Evolutionary conservation across 345 rosid genomes (phyloP), one percentile per base, ranked within the genome.

Genomic region (Murraya koenigii): DNA sequence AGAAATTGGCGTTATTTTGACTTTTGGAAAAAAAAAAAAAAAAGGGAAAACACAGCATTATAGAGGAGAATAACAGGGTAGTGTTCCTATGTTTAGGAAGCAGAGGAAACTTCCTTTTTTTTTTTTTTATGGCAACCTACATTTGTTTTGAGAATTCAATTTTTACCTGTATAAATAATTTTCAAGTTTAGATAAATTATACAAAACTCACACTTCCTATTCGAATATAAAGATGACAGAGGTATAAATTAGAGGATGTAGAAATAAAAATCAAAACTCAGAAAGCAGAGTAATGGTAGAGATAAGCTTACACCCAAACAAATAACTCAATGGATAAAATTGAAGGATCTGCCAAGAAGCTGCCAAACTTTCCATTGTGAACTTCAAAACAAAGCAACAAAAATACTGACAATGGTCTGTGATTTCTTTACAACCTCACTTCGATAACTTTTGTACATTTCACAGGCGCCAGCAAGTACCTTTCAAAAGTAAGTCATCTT

Each of bases 401-500:
- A 22, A 44, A 44, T 62, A 20, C 30, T 26, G 39, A 10, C 59
- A 28, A 62, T 59, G 30, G 63, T 19, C 35, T 62, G 22, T 25
- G 47, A 62, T 19, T 74, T 74, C 69, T 62, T 30, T 5, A 44
- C 30, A 47, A 11, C 32, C 17, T 28, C 75, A 38, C 69, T 28
- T 44, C 47, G 59, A 22, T 65, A 59, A 47, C 72, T 35, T 66
- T 82, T 47, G 65, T 75, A 66, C 75, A 66, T 20, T 30, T 61
- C 26, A 62, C 49, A 33, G 5, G 28, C 71, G 71, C 19, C 47
- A 60, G 19, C 20, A 47, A 3, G 23, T 26, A 32, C 7, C 66
- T 74, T 60, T 66, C 65, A 28, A 74, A 77, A 77, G 44, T 39
- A 69, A 77, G 63, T 44, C 49, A 13, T 33, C 74, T 66, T 54